phyloP scores from a whole-genome alignment of 345 rosid genomes.

The Excoecaria cochinchinensis region DNA sequence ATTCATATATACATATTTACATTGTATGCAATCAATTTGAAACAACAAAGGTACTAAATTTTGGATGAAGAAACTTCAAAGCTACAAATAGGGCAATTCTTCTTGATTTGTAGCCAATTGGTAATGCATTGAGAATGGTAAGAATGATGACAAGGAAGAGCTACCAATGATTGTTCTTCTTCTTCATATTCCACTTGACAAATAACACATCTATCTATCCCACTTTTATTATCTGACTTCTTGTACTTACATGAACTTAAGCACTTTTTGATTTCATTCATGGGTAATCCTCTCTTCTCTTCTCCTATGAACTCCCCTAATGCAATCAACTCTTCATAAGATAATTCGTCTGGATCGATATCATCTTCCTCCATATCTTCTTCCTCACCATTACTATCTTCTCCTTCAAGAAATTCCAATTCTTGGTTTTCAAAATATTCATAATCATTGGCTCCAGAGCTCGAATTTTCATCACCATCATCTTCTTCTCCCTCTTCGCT shows the following conservation, averaged over 20 bases:
- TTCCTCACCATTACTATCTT: constrained; percentile 36
- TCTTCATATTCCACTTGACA: constrained; percentile 75
- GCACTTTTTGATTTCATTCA: constrained; percentile 41
- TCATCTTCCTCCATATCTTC: constrained; percentile 50
- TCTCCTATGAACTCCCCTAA: constrained; percentile 65
- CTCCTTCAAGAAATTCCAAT: constrained; percentile 44
- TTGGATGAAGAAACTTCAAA: constrained; percentile 45
- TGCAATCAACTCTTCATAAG: constrained; percentile 71
- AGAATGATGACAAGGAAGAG: constrained; percentile 58
- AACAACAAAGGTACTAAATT: too few species aligned
- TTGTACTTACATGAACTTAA: constrained; percentile 24
- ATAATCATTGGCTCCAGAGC: constrained; percentile 28
- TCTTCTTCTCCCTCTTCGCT: constrained; percentile 15
- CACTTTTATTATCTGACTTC: constrained; percentile 21
- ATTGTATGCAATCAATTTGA: neutral
- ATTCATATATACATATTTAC: neutral
- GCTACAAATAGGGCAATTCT: constrained; percentile 73
- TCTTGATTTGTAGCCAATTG: constrained; percentile 67
- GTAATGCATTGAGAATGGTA: constrained; percentile 65
- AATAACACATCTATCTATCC: constrained; percentile 64
- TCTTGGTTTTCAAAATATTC: constrained; percentile 49
- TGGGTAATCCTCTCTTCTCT: constrained; percentile 54
- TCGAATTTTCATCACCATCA: constrained; percentile 17
- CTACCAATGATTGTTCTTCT: constrained; percentile 44
- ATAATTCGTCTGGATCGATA: constrained; percentile 61